Evolutionary conservation across 768 basidiomycete genomes (phyloP).

Genomic region (Suillus subalutaceus): DNA sequence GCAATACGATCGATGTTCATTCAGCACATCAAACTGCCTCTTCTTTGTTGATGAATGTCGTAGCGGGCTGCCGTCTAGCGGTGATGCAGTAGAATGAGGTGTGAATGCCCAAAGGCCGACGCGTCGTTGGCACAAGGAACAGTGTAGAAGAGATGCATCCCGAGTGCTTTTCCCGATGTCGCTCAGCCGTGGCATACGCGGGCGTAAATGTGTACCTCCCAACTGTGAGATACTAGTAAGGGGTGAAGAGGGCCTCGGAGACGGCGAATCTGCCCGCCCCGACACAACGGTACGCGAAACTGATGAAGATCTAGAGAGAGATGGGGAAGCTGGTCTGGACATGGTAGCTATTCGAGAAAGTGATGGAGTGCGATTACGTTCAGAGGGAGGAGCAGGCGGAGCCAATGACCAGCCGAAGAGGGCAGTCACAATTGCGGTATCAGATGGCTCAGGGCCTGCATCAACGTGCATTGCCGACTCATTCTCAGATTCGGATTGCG

Average conservation of each 20-base stretch:
- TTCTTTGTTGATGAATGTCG: conserved; percentile 26
- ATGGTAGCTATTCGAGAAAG: conserved; percentile 31
- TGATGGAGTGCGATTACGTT: conserved; percentile 18
- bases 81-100: conserved; percentile 19
- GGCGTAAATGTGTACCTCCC: conserved; percentile 19
- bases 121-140: conserved; percentile 74
- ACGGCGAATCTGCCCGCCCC: conserved; percentile 20
- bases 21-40: conserved; percentile 71
- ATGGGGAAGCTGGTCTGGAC: conserved; percentile 31
- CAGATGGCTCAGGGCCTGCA: conserved; percentile 32
- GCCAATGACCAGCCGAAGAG: conserved; percentile 53
- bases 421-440: conserved; percentile 43
- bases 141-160: conserved; percentile 61
- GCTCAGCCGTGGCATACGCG: conserved; percentile 14
- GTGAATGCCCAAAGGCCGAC: conserved; percentile 79
- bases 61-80: conserved; percentile 18
- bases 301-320: conserved; percentile 36
- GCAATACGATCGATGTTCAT: conserved; percentile 84
- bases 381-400: conserved; percentile 26
- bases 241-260: conserved; percentile 17
- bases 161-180: conserved; percentile 22
- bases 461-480: conserved; percentile 18
- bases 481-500: conserved; percentile 32
- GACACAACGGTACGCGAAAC: conserved; percentile 24
- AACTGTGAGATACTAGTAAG: conserved; percentile 25